Percentiles rank a stretch among this genome's conserved stretches.
These are phyloP conservation scores for Seiridium cupressi DNA, from an alignment of 2,329 filamentous ascomycete species.

Conservation along the genomic window DNA sequence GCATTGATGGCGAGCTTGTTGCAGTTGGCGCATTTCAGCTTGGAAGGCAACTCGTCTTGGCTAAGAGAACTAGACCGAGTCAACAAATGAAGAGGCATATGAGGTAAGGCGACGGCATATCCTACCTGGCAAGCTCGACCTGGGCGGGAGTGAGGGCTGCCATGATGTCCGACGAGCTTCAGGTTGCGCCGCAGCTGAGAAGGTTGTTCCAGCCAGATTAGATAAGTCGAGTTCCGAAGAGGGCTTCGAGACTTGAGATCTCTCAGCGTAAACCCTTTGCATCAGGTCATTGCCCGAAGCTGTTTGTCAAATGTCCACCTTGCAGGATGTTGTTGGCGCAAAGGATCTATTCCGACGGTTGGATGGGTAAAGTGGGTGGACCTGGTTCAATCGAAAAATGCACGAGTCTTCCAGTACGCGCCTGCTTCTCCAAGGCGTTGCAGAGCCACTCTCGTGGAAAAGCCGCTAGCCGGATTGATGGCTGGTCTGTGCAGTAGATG, in stretches of 20 bases:
- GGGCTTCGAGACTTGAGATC: neutral
- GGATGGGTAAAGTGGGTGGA: neutral
- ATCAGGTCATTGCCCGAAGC: neutral
- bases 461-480: too few relatives aligned
- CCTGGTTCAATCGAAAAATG: neutral
- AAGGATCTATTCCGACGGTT: neutral
- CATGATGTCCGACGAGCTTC: conserved; percentile 15
- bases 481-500: too few relatives aligned
- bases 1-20: conserved; percentile 88
- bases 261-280: neutral
- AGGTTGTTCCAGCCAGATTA: neutral
- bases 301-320: neutral
- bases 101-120: neutral
- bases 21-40: conserved; percentile 91
- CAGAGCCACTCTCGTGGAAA: too few relatives aligned
- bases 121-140: conserved; percentile 58
- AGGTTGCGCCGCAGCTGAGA: neutral
- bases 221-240: neutral
- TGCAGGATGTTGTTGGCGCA: neutral
- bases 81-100: conserved; percentile 7
- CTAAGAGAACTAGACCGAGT: conserved; percentile 62
- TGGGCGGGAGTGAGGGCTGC: conserved; percentile 46
- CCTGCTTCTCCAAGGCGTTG: too few relatives aligned
- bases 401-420: too few relatives aligned
- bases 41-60: conserved; percentile 88